These are phyloP conservation scores for Eimeria nieschulzi DNA, from an alignment of 169 alveolate species.

Conservation along the genomic window DNA sequence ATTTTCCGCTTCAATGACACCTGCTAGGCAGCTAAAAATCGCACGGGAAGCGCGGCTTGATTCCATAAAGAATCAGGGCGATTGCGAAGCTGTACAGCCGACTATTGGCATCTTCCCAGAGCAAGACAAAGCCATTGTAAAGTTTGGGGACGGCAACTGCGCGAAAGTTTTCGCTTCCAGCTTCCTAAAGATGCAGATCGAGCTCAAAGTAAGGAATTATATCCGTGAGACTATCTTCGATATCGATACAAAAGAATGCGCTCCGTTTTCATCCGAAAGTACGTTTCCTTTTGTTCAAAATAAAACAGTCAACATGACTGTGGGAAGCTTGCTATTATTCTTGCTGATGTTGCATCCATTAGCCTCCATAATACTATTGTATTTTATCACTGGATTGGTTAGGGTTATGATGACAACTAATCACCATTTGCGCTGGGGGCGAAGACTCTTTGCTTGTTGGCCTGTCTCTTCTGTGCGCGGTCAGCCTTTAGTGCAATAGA, in stretches of 20 bases:
- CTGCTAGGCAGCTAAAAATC: not conserved
- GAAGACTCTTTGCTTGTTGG: too few relatives aligned
- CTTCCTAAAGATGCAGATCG: slow-evolving; percentile 1
- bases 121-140: not conserved
- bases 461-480: not conserved
- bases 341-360: too few relatives aligned
- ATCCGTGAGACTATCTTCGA: slow-evolving; percentile 2
- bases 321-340: too few relatives aligned
- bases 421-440: too few relatives aligned
- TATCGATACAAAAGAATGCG: not conserved
- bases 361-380: too few relatives aligned
- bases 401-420: too few relatives aligned
- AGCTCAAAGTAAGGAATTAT: not conserved
- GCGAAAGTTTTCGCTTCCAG: not conserved
- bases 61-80: not conserved
- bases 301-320: too few relatives aligned
- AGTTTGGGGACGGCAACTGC: not conserved
- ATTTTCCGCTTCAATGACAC: slow-evolving; percentile 1
- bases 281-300: not conserved
- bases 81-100: not conserved
- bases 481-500: not conserved
- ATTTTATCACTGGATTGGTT: too few relatives aligned
- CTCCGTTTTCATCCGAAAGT: slow-evolving; percentile 23
- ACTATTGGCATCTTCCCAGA: not conserved
- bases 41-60: slow-evolving; percentile 1